phyloP scores from a whole-genome alignment of 2,329 filamentous ascomycete species.

The Ophiosphaerella narmari region DNA sequence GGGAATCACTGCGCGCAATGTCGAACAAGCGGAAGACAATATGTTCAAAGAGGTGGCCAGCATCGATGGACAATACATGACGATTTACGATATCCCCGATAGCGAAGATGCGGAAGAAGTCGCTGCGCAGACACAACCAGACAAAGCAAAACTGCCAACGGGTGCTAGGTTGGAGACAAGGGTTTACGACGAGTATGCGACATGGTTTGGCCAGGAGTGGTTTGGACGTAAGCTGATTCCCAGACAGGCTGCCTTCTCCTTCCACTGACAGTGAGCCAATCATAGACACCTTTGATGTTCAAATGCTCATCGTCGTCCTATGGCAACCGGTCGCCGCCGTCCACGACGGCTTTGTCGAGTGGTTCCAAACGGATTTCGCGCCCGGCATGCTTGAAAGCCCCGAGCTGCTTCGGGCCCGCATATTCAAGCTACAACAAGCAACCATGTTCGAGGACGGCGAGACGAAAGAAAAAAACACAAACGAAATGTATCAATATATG shows the following conservation, averaged over 20 bases:
- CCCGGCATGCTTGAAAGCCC: slow-evolving; percentile 19
- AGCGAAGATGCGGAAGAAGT: slow-evolving; percentile 7
- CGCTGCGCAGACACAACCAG: slow-evolving; percentile 9
- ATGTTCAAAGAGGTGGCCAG: slow-evolving; percentile 15
- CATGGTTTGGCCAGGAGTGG: slow-evolving; percentile 14
- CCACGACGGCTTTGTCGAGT: slow-evolving; percentile 17
- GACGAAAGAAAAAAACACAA: slow-evolving; percentile 3
- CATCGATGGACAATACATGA: slow-evolving; percentile 13
- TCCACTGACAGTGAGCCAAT: not conserved
- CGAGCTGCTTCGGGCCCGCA: slow-evolving; percentile 14
- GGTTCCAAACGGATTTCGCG: slow-evolving; percentile 14
- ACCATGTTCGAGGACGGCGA: not conserved
- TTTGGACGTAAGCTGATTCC: slow-evolving; percentile 9
- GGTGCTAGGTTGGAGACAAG: slow-evolving; percentile 12
- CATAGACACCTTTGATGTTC: slow-evolving; percentile 13
- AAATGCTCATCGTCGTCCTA: slow-evolving; percentile 15
- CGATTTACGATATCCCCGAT: slow-evolving; percentile 15
- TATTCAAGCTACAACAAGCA: slow-evolving; percentile 18
- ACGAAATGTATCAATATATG: slow-evolving; percentile 16
- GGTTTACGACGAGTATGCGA: slow-evolving; percentile 11
- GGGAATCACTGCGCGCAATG: slow-evolving; percentile 9
- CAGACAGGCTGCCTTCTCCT: not conserved
- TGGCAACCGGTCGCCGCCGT: slow-evolving; percentile 12
- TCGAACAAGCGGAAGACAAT: slow-evolving; percentile 12
- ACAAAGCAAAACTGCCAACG: slow-evolving; percentile 4